A percentile compares a stretch with the other conserved stretches of the same genome.
Conservation (phyloP, 345 rosid genomes). For the Hirschfeldia incana region DNA sequence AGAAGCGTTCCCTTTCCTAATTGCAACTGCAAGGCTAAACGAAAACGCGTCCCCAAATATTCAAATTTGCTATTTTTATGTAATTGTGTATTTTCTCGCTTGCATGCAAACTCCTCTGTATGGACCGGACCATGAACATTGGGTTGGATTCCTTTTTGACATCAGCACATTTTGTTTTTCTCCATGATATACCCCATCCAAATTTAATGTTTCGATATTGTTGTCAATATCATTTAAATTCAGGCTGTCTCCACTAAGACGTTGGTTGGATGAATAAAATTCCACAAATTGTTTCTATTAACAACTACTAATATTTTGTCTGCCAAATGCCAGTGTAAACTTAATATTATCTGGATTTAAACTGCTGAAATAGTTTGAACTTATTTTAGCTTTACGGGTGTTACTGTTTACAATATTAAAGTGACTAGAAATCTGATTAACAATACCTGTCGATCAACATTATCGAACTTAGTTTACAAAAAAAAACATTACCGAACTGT, state of each 20-base stretch:
- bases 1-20: slow-evolving; percentile 19
- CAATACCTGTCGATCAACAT: neutral
- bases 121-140: neutral
- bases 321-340: neutral
- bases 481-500: neutral
- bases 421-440: neutral
- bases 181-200: slow-evolving; percentile 6
- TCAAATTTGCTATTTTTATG: neutral
- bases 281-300: neutral
- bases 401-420: neutral
- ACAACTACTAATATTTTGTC: neutral
- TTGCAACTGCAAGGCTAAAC: neutral
- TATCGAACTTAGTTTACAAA: neutral
- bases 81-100: slow-evolving; percentile 4
- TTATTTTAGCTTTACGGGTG: neutral
- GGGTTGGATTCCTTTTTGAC: neutral
- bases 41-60: slow-evolving; percentile 19
- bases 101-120: slow-evolving; percentile 23
- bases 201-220: neutral
- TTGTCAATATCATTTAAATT: neutral
- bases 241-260: neutral
- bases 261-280: neutral
- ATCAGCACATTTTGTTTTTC: neutral
- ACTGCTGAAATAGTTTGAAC: neutral
- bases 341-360: neutral